Conservation (phyloP, 2,329 filamentous ascomycete species). For the Aspergillus quadricinctus region DNA sequence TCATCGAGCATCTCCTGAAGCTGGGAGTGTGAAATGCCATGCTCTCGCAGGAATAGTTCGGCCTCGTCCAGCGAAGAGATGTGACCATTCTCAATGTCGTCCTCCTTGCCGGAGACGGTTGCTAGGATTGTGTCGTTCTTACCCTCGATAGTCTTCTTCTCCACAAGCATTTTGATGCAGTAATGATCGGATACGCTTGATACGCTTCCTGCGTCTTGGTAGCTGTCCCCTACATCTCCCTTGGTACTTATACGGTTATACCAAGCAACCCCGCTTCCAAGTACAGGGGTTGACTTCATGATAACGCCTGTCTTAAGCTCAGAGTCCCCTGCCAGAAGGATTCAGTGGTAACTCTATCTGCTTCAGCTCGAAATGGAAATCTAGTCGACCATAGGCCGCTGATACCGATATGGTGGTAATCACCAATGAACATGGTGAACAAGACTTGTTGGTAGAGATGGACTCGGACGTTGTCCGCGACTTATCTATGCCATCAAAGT, state of each 20-base stretch:
- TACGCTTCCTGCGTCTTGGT: neutral
- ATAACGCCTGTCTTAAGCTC: neutral
- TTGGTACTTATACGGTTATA: neutral
- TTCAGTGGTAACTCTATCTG: neutral
- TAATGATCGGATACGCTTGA: neutral
- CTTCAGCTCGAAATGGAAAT: neutral
- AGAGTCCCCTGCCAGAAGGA: neutral
- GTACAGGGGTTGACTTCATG: neutral
- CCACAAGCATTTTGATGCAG: neutral
- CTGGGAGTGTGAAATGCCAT: slow-evolving; percentile 43
- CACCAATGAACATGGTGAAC: neutral
- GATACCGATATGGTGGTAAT: neutral
- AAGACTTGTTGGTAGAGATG: neutral
- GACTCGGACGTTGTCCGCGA: neutral
- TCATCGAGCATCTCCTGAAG: slow-evolving; percentile 46
- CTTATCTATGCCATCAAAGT: neutral
- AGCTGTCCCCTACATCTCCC: neutral
- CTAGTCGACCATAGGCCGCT: neutral
- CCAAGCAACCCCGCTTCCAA: neutral
- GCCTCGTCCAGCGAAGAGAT: slow-evolving; percentile 44
- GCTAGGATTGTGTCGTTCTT: neutral
- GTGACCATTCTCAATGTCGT: slow-evolving; percentile 18
- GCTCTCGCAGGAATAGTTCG: slow-evolving; percentile 47
- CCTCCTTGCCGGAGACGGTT: neutral
- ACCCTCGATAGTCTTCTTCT: neutral